Evolutionary conservation across 257 asterid genomes (phyloP).

Genomic region (Plectranthus barbatus): DNA sequence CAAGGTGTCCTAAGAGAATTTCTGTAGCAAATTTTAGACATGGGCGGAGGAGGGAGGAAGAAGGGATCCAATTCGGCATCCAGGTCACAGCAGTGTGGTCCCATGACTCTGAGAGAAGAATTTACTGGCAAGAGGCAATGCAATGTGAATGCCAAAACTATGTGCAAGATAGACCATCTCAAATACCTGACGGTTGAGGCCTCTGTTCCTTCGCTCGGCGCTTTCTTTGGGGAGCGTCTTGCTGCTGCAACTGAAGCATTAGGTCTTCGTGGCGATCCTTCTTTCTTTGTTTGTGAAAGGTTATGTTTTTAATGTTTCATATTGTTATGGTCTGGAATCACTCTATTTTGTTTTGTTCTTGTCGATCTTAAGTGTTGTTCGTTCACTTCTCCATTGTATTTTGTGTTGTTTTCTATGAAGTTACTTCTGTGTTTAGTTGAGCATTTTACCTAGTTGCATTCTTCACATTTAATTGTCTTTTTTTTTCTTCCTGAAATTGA

Average conservation of each 20-base stretch:
- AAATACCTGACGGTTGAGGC: constrained; percentile 38
- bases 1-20: constrained; percentile 2
- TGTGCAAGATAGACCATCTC: constrained; percentile 60
- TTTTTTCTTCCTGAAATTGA: background rate
- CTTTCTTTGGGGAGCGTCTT: constrained; percentile 56
- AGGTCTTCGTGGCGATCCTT: constrained; percentile 46
- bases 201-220: constrained; percentile 47
- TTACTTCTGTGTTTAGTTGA: background rate
- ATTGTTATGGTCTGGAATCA: background rate
- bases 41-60: constrained; percentile 22
- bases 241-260: constrained; percentile 50
- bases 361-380: background rate
- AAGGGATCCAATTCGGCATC: constrained; percentile 11
- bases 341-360: background rate
- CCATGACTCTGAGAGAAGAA: constrained; percentile 41
- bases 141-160: constrained; percentile 40
- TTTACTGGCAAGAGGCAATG: constrained; percentile 38
- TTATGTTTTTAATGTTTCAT: constrained; percentile 10
- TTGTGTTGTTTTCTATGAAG: background rate
- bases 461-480: background rate
- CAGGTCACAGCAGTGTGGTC: constrained; percentile 12
- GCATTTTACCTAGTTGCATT: background rate
- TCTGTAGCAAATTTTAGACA: background rate
- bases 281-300: constrained; percentile 63
- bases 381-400: background rate